Base-by-base conservation (phyloP, 148 eudicot genomes). In the Nepenthes gracilis region DNA sequence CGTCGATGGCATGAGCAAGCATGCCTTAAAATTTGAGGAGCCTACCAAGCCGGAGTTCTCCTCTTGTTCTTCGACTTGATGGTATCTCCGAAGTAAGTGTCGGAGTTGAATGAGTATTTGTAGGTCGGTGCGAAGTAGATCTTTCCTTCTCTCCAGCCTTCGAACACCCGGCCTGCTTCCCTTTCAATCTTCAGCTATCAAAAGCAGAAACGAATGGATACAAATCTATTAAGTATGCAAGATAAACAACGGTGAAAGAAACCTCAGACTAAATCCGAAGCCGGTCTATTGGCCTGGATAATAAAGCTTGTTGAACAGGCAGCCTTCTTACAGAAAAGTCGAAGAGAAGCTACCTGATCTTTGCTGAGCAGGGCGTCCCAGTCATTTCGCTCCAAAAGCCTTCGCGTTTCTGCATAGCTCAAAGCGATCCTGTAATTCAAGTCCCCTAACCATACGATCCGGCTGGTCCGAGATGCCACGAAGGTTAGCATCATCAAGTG, bases 371-470 rank as follows among this genome's bases (percentile, higher is more conserved):
- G 80, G 43, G 81, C 67, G 56, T 83, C 81, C 98, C 98, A 92
- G 35, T 83, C 83, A 36, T 78, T 73, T 63, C 74, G 74, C 62
- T 77, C 72, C 55, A 92, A 60, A 54, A 88, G 80, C 64, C 70
- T 77, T 64, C 76, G 43, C 34, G 98, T 81, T 35, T 78, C 87
- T 12, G 70, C 59, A 49, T 82, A 81, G 61, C 80, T 80, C 75
- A 85, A 70, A 54, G 82, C 78, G 35, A 88, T 85, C 64, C 96
- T 76, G 80, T 92, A 92, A 55, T 92, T 92, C 68, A 92, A 73
- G 75, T 92, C 98, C 36, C 98, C 98, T 6, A 92, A 69, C 94
- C 94, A 92, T 47, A 92, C 69, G 23, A 88, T 74, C 36, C 79
- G 83, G 62, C 90, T 84, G 75, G 61, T 64, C 11, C 53, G 10